Conservation (phyloP, 2,329 filamentous ascomycete species). For the Fusarium abutilonis region DNA sequence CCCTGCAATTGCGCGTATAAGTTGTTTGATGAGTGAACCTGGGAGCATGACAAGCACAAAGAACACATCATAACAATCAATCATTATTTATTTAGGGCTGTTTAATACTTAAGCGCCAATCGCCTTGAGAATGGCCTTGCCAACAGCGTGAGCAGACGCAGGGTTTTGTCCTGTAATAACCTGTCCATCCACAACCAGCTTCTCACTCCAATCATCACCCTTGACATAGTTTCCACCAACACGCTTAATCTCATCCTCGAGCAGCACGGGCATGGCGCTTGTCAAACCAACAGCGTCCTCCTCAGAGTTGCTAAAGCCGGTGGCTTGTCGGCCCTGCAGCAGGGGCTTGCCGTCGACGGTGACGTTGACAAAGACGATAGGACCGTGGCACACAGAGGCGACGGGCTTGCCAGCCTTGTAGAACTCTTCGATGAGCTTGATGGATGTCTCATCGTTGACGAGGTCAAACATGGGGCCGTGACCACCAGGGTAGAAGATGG, state of each 20-base stretch:
- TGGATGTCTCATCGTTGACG: conserved; percentile 63
- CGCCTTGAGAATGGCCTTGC: conserved; percentile 61
- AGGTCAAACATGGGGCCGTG: conserved; percentile 75
- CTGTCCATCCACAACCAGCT: conserved; percentile 61
- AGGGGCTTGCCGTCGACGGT: conserved; percentile 63
- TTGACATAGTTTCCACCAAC: conserved; percentile 66
- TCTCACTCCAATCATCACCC: conserved; percentile 61
- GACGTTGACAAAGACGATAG: conserved; percentile 69
- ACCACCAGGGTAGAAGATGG: conserved; percentile 66
- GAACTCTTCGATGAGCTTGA: conserved; percentile 71
- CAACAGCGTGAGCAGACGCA: conserved; percentile 61
- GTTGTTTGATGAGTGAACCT: no score
- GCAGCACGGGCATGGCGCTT: conserved; percentile 66
- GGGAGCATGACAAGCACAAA: no score
- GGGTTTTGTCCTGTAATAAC: conserved; percentile 70
- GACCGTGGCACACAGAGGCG: conserved; percentile 75
- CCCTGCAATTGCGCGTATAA: no score
- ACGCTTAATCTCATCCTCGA: conserved; percentile 65
- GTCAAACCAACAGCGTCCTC: conserved; percentile 58
- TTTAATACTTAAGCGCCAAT: conserved; percentile 44
- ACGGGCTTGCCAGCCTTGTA: conserved; percentile 69
- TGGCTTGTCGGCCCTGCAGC: conserved; percentile 65
- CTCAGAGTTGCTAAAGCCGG: conserved; percentile 70
- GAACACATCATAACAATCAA: not conserved
- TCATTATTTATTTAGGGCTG: not conserved